A percentile compares a stretch with the other conserved stretches of the same genome.
Evolutionary conservation across 2,329 filamentous ascomycete genomes (phyloP).

Genomic region (Arthrocladium fulminans): DNA sequence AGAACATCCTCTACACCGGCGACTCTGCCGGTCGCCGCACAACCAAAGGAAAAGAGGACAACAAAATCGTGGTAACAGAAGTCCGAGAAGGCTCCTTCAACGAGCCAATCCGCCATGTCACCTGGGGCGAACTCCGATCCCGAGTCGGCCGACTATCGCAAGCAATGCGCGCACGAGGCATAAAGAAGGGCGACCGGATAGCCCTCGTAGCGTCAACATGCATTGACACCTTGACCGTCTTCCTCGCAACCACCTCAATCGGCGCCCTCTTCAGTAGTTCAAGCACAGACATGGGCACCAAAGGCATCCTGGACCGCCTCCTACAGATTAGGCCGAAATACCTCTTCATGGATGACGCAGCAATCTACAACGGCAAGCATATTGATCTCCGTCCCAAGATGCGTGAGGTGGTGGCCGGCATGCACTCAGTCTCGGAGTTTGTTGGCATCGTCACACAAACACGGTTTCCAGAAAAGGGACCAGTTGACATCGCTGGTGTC

Average conservation of each 20-base stretch:
- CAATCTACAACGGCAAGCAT: slow-evolving; percentile 69
- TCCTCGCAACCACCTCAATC: slow-evolving; percentile 59
- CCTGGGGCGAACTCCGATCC: slow-evolving; percentile 57
- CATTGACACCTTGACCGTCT: slow-evolving; percentile 63
- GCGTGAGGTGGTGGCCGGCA: slow-evolving; percentile 52
- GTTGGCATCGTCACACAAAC: slow-evolving; percentile 56
- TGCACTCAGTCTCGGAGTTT: slow-evolving; percentile 54
- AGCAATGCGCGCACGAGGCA: slow-evolving; percentile 58
- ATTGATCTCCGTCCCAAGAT: slow-evolving; percentile 68
- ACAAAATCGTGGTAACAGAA: slow-evolving; percentile 61
- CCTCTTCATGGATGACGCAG: slow-evolving; percentile 74
- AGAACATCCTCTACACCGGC: slow-evolving; percentile 64
- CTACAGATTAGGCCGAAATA: slow-evolving; percentile 67
- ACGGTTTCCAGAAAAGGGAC: slow-evolving; percentile 42
- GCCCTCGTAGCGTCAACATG: slow-evolving; percentile 68
- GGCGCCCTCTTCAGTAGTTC: slow-evolving; percentile 68
- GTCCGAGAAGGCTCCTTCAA: slow-evolving; percentile 35
- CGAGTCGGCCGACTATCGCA: slow-evolving; percentile 52
- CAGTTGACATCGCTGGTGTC: slow-evolving; percentile 51
- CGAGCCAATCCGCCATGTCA: slow-evolving; percentile 40
- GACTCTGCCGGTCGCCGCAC: slow-evolving; percentile 30
- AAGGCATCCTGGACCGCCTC: slow-evolving; percentile 65
- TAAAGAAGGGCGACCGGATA: slow-evolving; percentile 63
- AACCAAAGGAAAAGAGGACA: slow-evolving; percentile 60
- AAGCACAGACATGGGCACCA: slow-evolving; percentile 75